A percentile compares a stretch with the other conserved stretches of the same genome.
Evolutionary conservation across 257 asterid species (phyloP).

Genomic region (Fraxinus cuspidata): DNA sequence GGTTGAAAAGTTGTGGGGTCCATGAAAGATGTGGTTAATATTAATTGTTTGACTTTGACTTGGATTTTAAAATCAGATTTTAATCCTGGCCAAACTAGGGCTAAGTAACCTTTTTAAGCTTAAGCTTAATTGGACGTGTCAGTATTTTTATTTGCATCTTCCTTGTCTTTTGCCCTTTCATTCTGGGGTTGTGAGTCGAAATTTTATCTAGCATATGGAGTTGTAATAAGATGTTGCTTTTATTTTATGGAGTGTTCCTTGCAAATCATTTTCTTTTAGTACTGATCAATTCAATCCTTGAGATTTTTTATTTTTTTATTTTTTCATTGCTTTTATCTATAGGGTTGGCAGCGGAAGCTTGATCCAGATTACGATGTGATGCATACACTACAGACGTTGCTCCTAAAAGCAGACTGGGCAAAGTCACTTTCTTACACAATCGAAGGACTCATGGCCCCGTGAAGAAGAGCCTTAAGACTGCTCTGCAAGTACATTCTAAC

Average conservation of each 20-base stretch:
- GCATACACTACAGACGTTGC: slow-evolving; percentile 71
- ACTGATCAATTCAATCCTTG: neutral
- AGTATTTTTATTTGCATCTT: neutral
- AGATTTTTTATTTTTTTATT: neutral
- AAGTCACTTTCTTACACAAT: slow-evolving; percentile 67
- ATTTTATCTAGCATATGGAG: too few species aligned
- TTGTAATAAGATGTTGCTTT: too few species aligned
- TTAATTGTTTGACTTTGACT: too few species aligned
- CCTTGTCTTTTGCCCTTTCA: neutral
- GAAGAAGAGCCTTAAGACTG: slow-evolving; percentile 13
- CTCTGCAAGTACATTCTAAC: slow-evolving; percentile 15
- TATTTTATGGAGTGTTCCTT: neutral
- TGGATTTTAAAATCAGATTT: too few species aligned
- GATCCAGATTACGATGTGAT: slow-evolving; percentile 80
- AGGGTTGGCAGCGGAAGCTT: slow-evolving; percentile 85
- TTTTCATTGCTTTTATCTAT: slow-evolving; percentile 4
- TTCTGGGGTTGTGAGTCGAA: neutral
- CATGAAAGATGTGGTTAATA: too few species aligned
- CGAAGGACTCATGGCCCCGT: slow-evolving; percentile 84
- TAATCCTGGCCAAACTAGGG: too few species aligned
- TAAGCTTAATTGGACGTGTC: neutral
- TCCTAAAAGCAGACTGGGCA: slow-evolving; percentile 83
- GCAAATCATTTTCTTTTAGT: neutral
- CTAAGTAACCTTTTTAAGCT: neutral
- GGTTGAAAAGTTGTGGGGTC: too few species aligned